Percentiles rank a stretch among this genome's conserved stretches.
These are phyloP conservation scores for Fusarium chaquense DNA, from an alignment of 2,329 filamentous ascomycete species.

Conservation along the genomic window DNA sequence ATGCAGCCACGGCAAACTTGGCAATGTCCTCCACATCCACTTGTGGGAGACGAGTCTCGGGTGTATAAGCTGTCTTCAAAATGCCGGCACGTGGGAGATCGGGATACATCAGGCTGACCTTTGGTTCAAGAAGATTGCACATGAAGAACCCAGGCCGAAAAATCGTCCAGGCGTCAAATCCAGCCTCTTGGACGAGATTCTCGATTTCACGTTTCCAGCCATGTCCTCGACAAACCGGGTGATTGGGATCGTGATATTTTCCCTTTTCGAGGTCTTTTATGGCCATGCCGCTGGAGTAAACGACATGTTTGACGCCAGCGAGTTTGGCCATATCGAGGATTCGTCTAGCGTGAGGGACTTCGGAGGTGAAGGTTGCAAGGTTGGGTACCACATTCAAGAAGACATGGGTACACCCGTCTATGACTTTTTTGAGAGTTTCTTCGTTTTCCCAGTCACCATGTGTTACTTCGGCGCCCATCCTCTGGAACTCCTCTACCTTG, in stretches of 20 bases:
- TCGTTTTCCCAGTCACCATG: background rate
- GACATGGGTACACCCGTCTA: background rate
- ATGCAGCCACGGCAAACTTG: conserved; percentile 12
- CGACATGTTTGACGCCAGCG: conserved; percentile 1
- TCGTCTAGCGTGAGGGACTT: background rate
- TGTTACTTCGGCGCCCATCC: background rate
- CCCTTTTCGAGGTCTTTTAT: conserved; percentile 17
- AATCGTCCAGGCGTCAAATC: conserved; percentile 20
- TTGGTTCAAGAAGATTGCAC: conserved; percentile 18
- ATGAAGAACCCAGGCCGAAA: conserved; percentile 13
- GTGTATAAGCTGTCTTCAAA: background rate
- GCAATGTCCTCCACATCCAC: conserved; percentile 16
- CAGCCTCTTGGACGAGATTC: background rate
- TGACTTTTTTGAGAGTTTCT: background rate
- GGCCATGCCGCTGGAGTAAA: conserved; percentile 20
- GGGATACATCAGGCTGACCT: conserved; percentile 8
- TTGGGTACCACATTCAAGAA: conserved; percentile 17
- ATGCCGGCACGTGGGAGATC: background rate
- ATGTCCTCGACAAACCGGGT: background rate
- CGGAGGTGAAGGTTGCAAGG: background rate
- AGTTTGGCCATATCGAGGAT: background rate
- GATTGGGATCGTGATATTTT: background rate
- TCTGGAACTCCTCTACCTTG: background rate
- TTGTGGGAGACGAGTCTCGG: background rate
- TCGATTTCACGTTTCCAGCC: conserved; percentile 7